Base-by-base conservation (phyloP, 192 early-diverging fungal species). In the Geranomyces variabilis region DNA sequence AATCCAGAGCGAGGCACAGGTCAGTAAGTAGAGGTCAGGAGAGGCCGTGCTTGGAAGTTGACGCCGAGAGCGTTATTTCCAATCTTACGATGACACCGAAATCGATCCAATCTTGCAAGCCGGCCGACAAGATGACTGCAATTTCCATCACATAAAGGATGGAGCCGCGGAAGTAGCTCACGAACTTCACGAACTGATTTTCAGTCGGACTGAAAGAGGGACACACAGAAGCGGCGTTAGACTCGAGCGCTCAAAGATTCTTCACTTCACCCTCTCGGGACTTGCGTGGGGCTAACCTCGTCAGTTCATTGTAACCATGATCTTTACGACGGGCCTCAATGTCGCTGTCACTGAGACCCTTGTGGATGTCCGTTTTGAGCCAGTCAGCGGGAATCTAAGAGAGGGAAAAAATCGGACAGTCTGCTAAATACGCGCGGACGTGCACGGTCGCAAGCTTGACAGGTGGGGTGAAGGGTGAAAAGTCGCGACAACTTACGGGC, bases 61-160 rank as follows among this genome's bases (percentile, higher is more conserved):
- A n/a, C n/a, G n/a, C n/a, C n/a, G n/a, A n/a, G n/a, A n/a, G n/a
- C n/a, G n/a, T n/a, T n/a, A n/a, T n/a, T n/a, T n/a, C n/a, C 19
- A 47, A 19, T 47, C 46, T 19, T 48, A 90, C 70, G 69, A 94
- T 93, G 67, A 94, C 92, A 72, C 91, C 90, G 79, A 94, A 91
- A 73, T 94, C 90, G 63, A 92, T 63, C 90, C 90, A 91, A 70
- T 93, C 56, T 48, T 70, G 55, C 36, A 44, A 33, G 14, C 15
- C 14, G 10, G 26, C 31, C 10, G 43, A 66, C 1, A 8, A 43
- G 26, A 66, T 53, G 51, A 53, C 51, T 53, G 24, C 51, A 53
- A n/a, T 60, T 60, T 28, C 58, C 70, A 72, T 72, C 26, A 72
- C 70, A 55, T 72, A 72, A 22, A 66, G 70, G 33, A 85, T 84